phyloP scores from a whole-genome alignment of 1,284 basidiomycete species.

The Rhodotorula sp. region DNA sequence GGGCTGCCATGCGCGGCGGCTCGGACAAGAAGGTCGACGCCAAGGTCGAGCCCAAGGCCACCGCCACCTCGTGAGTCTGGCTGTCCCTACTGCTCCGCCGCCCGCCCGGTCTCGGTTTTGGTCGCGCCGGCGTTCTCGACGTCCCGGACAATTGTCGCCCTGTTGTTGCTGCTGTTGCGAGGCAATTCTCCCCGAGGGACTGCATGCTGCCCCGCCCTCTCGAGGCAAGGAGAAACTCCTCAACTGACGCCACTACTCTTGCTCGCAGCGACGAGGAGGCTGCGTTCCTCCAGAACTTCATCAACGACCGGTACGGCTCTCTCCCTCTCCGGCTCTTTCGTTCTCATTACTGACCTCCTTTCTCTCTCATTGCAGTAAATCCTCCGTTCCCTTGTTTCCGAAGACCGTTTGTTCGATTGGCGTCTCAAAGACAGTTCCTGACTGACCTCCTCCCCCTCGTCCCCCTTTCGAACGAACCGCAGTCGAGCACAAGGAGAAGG shows the following conservation, averaged over 20 bases:
- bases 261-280: slow-evolving; percentile 27
- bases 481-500: slow-evolving; percentile 37
- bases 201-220: too few species aligned
- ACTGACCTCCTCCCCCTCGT: neutral
- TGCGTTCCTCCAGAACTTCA: slow-evolving; percentile 37
- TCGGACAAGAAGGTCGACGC: slow-evolving; percentile 12
- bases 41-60: slow-evolving; percentile 14
- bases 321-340: neutral
- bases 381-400: too few species aligned
- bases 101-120: too few species aligned
- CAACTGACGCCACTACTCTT: neutral
- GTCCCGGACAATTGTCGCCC: too few species aligned
- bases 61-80: slow-evolving; percentile 19
- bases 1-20: slow-evolving; percentile 31
- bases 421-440: too few species aligned
- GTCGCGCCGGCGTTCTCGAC: too few species aligned
- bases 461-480: neutral
- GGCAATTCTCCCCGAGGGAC: too few species aligned
- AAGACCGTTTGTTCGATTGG: too few species aligned
- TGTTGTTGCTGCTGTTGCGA: too few species aligned
- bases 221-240: too few species aligned
- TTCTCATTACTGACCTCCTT: neutral
- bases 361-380: neutral
- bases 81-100: too few species aligned
- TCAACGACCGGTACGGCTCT: slow-evolving; percentile 26